A percentile compares a stretch with the other conserved stretches of the same genome.
Conservation (phyloP, 192 early-diverging fungal genomes). For the Coemansia sp. region DNA sequence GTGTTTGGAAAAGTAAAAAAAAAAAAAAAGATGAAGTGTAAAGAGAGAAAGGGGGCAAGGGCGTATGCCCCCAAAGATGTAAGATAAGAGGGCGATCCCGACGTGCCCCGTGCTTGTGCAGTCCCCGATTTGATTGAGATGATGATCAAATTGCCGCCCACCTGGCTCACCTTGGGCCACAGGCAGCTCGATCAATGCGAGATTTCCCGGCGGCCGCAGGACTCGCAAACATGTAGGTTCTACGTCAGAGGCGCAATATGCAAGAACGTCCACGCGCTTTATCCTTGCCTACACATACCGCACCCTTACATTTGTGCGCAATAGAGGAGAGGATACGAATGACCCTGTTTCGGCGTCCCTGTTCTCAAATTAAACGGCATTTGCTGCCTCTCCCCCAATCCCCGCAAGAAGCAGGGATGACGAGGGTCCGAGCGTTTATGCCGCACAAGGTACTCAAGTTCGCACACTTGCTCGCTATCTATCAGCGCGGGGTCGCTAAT, state of each 20-base stretch:
- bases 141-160: no score
- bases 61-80: neutral
- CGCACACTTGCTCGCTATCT: neutral
- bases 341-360: neutral
- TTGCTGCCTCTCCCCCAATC: no score
- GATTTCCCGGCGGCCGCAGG: neutral
- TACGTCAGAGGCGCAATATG: neutral
- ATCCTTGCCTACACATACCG: neutral
- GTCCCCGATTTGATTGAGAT: no score
- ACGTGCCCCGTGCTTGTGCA: no score
- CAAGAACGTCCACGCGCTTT: neutral
- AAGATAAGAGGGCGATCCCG: neutral
- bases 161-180: neutral
- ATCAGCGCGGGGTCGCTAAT: slow-evolving; percentile 5
- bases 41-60: neutral
- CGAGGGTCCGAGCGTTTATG: neutral
- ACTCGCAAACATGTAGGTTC: neutral
- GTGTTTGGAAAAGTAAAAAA: neutral
- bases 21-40: neutral
- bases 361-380: neutral
- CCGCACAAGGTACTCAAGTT: neutral
- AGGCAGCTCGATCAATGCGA: neutral
- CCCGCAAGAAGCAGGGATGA: neutral
- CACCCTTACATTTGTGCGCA: neutral
- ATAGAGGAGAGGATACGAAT: neutral